Conservation (phyloP, 768 basidiomycete species). For the Tremella mesenterica region DNA sequence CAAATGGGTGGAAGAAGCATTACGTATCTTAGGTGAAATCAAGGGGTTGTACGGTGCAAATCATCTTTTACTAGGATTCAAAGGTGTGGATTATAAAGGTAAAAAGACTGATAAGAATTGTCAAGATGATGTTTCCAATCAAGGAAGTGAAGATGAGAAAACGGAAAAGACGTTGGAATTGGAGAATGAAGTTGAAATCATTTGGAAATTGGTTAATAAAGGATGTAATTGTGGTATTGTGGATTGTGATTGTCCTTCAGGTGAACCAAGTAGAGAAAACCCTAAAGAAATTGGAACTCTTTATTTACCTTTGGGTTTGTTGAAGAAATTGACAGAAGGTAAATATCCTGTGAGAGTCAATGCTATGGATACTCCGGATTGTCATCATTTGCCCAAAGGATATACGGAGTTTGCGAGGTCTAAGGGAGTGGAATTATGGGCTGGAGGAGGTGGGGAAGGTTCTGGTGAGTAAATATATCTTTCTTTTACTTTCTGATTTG, state of each 20-base stretch:
- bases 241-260: background rate
- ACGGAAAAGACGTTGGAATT: conserved; percentile 3
- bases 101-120: conserved; percentile 19
- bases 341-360: conserved; percentile 22
- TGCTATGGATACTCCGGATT: conserved; percentile 42
- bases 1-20: conserved; percentile 16
- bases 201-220: conserved; percentile 18
- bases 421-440: conserved; percentile 38
- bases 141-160: conserved; percentile 12
- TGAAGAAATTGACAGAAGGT: conserved; percentile 8
- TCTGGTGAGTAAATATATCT: conserved; percentile 26
- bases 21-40: conserved; percentile 8
- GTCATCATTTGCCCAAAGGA: conserved; percentile 39
- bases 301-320: conserved; percentile 27
- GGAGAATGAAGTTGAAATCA: conserved; percentile 14
- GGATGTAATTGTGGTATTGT: background rate
- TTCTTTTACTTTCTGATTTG: background rate
- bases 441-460: conserved; percentile 42
- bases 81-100: conserved; percentile 40
- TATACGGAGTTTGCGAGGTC: conserved; percentile 32
- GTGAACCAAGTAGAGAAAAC: background rate
- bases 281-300: conserved; percentile 27
- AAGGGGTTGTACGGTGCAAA: conserved; percentile 29
- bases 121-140: conserved; percentile 18
- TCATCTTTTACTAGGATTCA: conserved; percentile 38